Conservation (phyloP, 768 basidiomycete genomes). For the Mycena olivaceomarginata region DNA sequence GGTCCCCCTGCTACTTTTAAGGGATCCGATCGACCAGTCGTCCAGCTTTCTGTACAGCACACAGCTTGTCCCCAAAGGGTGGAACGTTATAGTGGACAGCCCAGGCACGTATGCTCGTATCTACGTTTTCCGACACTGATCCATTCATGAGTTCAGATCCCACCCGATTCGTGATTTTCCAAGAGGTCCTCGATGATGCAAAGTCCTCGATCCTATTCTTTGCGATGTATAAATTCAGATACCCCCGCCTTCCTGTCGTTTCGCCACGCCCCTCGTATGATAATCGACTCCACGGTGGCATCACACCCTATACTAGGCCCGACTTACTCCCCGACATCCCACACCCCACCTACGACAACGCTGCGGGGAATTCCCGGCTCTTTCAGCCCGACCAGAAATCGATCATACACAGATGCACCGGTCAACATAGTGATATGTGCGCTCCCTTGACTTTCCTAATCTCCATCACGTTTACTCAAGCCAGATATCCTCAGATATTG, state of each 20-base stretch:
- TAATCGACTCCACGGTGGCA: too few species aligned
- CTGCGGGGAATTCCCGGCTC: too few species aligned
- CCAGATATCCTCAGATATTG: too few species aligned
- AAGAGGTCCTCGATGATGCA: slow-evolving; percentile 70
- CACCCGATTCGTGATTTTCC: slow-evolving; percentile 77
- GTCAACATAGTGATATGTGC: too few species aligned
- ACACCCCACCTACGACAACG: too few species aligned
- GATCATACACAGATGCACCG: too few species aligned
- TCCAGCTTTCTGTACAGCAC: slow-evolving; percentile 73
- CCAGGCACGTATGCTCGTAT: slow-evolving; percentile 53
- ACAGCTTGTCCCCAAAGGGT: slow-evolving; percentile 76
- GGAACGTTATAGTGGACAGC: slow-evolving; percentile 74
- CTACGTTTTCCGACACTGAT: slow-evolving; percentile 11
- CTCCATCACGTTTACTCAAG: too few species aligned
- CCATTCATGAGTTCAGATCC: slow-evolving; percentile 67
- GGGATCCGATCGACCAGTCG: slow-evolving; percentile 48
- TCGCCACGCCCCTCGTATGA: too few species aligned
- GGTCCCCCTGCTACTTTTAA: slow-evolving; percentile 55
- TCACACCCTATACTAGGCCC: too few species aligned
- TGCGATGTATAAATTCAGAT: slow-evolving; percentile 75
- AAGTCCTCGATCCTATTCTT: slow-evolving; percentile 66
- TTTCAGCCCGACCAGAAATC: too few species aligned
- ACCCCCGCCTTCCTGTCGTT: slow-evolving; percentile 43
- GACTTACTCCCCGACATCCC: too few species aligned
- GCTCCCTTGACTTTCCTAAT: too few species aligned